These are phyloP conservation scores for Acidiella bohemica DNA, from an alignment of 495 filamentous ascomycete species.

Conservation along the genomic window DNA sequence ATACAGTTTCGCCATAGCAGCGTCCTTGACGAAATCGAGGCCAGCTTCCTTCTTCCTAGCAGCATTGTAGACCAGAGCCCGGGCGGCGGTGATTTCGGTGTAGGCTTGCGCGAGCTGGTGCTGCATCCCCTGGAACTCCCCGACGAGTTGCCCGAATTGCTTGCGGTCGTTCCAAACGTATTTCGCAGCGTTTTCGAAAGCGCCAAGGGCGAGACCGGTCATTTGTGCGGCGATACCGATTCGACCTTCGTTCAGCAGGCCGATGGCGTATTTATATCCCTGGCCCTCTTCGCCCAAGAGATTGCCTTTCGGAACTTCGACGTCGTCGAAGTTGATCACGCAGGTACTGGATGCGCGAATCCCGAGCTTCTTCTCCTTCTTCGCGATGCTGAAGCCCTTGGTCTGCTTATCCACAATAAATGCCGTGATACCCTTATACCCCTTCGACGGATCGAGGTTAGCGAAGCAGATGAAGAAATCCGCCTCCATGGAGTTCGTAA, in stretches of 20 bases:
- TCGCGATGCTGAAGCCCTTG: conserved; percentile 85
- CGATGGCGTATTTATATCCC: conserved; percentile 96
- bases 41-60: conserved; percentile 97
- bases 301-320: conserved; percentile 75
- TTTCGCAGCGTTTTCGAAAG: conserved; percentile 86
- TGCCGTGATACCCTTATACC: conserved; percentile 91
- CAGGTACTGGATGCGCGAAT: conserved; percentile 93
- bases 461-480: conserved; percentile 97
- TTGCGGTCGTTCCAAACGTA: conserved; percentile 96
- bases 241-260: conserved; percentile 88
- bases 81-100: conserved; percentile 80
- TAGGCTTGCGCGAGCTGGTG: conserved; percentile 95
- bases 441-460: conserved; percentile 71
- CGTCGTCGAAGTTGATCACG: conserved; percentile 94
- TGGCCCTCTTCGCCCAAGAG: conserved; percentile 77
- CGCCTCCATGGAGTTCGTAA: conserved; percentile 90
- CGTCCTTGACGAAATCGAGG: conserved; percentile 84
- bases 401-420: conserved; percentile 88
- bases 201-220: conserved; percentile 90
- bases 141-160: conserved; percentile 87
- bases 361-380: conserved; percentile 99
- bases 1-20: conserved; percentile 96
- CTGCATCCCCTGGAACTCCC: conserved; percentile 98
- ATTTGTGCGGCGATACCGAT: conserved; percentile 98
- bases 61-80: conserved; percentile 90